Base-by-base conservation (phyloP, 2,329 filamentous ascomycete genomes). In the Colletotrichum incanum region DNA sequence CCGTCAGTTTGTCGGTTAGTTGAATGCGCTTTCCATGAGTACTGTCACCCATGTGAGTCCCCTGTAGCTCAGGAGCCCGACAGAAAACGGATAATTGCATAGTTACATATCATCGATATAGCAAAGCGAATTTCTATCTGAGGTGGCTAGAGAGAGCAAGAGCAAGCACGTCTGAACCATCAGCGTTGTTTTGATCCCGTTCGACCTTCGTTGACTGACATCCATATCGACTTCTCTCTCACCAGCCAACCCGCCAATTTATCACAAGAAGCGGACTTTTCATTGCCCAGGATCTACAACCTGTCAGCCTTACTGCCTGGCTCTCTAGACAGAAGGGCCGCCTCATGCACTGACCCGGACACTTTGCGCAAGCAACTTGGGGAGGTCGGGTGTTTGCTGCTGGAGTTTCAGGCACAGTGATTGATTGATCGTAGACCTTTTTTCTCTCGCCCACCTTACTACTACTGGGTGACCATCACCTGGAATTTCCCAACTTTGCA, bases 351-450 rank as follows among this genome's bases (percentile, higher is more conserved):
- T 72, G 47, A 60, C 12, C 66, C 54, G 45, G 70, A 72, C 45
- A 60, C 54, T 60, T 60, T 59, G 66, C 54, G 59, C 47, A 55
- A 70, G 59, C 65, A 72, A 41, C 37, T 54, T 55, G 37, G 49
- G 39, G 54, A 52, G 60, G 47, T 63, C 23, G 49, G 37, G 65
- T 72, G 70, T 65, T 72, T 70, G 60, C 60, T 70, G 50, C 70
- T 65, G 59, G 54, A 64, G 60, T 65, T 60, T 65, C 47, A 65
- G 39, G 23, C 45, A 65, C 49, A 56, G 59, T 72, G 52, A 72
- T 68, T 71, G 43, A 71, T 56, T 56, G 59, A 72, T 72, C 41
- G 70, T 60, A 72, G 65, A 72, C 69, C 65, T 45, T 58, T 39
- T 31, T 49, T 31, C 16, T 9, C 37, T 28, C 61, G 56, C 34